Percentiles rank a stretch among this genome's conserved stretches.
Evolutionary conservation across 306 rosid species (phyloP).

Genomic region (Erythrophleum fordii): DNA sequence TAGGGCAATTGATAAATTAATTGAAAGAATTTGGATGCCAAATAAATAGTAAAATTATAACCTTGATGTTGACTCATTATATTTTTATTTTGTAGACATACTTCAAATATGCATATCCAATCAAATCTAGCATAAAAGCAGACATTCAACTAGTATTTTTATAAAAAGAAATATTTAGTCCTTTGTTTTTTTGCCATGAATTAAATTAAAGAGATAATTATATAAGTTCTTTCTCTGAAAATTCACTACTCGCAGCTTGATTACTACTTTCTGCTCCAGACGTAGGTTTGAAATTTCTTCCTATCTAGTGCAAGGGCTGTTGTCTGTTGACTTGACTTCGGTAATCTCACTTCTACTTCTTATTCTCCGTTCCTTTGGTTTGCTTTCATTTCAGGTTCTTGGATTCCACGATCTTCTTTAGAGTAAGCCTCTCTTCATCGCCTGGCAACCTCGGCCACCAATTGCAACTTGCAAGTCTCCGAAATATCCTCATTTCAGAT

Average conservation of each 20-base stretch:
- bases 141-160: neutral
- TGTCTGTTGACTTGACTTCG: slow-evolving; percentile 4
- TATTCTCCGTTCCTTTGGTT: neutral
- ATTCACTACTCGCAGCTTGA: neutral
- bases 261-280: neutral
- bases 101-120: no score
- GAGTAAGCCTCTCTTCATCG: slow-evolving; percentile 19
- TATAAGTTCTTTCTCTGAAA: neutral
- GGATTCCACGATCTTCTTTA: slow-evolving; percentile 1
- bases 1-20: no score
- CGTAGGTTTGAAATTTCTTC: neutral
- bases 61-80: neutral
- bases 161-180: neutral
- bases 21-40: no score
- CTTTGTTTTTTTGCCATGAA: neutral
- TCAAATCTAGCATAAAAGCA: no score
- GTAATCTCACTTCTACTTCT: neutral
- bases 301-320: neutral
- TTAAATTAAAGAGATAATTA: neutral
- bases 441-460: slow-evolving; percentile 18
- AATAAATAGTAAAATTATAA: no score
- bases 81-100: no score
- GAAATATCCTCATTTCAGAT: neutral
- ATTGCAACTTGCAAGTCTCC: slow-evolving; percentile 8
- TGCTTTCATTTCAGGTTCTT: slow-evolving; percentile 17